Evolutionary conservation across 306 rosid genomes (phyloP), one percentile per base, ranked within the genome.

Genomic region (Pyrus betulifolia): DNA sequence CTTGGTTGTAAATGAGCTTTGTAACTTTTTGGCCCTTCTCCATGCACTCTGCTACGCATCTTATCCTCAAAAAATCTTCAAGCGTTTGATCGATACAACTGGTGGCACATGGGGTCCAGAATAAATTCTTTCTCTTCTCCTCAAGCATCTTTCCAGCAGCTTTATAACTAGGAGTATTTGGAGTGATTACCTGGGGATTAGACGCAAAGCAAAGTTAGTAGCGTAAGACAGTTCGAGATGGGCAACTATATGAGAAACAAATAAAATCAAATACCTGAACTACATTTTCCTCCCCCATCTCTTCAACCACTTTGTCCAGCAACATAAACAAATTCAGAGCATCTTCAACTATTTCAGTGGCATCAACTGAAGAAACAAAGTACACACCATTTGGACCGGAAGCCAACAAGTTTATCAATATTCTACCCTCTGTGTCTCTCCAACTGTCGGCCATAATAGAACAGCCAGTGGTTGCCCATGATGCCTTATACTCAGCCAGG

Each of bases 21-120:
- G 97, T 88, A 71, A 92, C 82, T 80, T 82, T 88, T 82, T 89
- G 89, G 64, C 98, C 92, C 77, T 84, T 95, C 78, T 89, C 97
- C 80, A 92, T 84, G 89, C 96, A 90, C 84, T 95, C 98, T 76
- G 86, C 92, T 42, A 95, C 97, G 54, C 91, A 77, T 82, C 83
- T 87, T 82, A 95, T 87, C 86, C 90, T 89, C 78, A 84, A 60
- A 82, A 95, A 86, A 87, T 92, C 93, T 78, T 89, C 95, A 77
- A 95, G 96, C 88, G 89, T 88, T 74, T 72, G 87, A 82, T 92
- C 91, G 52, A 95, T 84, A 87, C 93, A 90, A 74, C 81, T 82
- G 44, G 86, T 88, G 74, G 93, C 96, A 83, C 98, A 95, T 45
- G 97, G 97, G 15, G 96, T 88, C 98, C 98, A 95, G 79, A 95